phyloP scores from a whole-genome alignment of 2,329 filamentous ascomycete species.

The Fusarium citri region DNA sequence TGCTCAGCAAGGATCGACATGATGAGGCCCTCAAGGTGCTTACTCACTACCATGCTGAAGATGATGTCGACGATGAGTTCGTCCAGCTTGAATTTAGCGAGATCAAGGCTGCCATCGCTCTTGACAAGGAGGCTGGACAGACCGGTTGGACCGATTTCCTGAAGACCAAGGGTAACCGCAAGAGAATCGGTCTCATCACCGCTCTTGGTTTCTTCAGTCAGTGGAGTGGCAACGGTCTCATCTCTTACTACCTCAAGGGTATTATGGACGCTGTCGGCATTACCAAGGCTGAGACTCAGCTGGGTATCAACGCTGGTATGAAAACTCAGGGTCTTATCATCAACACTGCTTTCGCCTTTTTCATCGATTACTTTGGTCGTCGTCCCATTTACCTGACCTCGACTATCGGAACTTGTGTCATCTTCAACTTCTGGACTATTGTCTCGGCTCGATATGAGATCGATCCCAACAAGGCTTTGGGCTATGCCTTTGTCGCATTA shows the following conservation, averaged over 20 bases:
- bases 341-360: conserved; percentile 37
- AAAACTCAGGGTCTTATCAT: conserved; percentile 19
- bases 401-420: conserved; percentile 44
- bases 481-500: conserved; percentile 49
- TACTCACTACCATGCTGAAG: conserved; percentile 36
- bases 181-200: conserved; percentile 44
- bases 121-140: conserved; percentile 32
- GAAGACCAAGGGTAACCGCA: conserved; percentile 44
- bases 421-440: conserved; percentile 40
- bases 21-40: conserved; percentile 35
- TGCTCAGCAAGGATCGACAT: conserved; percentile 37
- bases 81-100: conserved; percentile 34
- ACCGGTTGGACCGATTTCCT: conserved; percentile 40
- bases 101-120: conserved; percentile 31
- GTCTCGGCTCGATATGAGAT: conserved; percentile 45
- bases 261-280: conserved; percentile 32
- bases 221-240: conserved; percentile 31
- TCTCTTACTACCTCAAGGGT: conserved; percentile 27
- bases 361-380: conserved; percentile 39
- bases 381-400: conserved; percentile 21
- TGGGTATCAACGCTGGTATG: conserved; percentile 42
- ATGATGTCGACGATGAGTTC: conserved; percentile 13
- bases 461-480: conserved; percentile 21
- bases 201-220: conserved; percentile 31
- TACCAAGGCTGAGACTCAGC: conserved; percentile 51